A percentile compares a stretch with the other conserved stretches of the same genome.
Conservation (phyloP, 257 asterid species). For the Ocimum tenuiflorum region DNA sequence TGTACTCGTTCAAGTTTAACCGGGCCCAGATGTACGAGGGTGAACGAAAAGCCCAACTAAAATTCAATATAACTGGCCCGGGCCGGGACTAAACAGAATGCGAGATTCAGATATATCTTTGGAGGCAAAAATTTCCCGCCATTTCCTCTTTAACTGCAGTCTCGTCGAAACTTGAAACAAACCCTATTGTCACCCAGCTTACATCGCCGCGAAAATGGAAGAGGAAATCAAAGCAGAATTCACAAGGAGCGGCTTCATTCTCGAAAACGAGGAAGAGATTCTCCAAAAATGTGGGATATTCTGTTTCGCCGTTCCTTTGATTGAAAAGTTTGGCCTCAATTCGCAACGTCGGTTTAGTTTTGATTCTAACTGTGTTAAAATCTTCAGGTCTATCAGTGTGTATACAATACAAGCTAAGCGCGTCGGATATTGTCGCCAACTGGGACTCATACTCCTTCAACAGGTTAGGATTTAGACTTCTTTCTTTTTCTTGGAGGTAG, state of each 20-base stretch:
- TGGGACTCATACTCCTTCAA: slow-evolving; percentile 82
- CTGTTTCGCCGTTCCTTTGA: slow-evolving; percentile 1
- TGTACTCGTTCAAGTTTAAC: too few relatives aligned
- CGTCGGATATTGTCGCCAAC: slow-evolving; percentile 82
- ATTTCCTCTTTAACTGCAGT: slow-evolving; percentile 8
- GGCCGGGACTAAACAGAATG: too few relatives aligned
- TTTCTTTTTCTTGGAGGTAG: neutral
- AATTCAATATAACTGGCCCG: neutral
- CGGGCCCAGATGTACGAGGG: too few relatives aligned
- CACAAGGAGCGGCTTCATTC: slow-evolving; percentile 38
- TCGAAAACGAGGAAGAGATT: slow-evolving; percentile 67
- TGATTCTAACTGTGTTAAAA: neutral
- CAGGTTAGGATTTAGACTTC: slow-evolving; percentile 37
- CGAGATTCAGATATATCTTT: neutral
- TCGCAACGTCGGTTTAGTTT: neutral
- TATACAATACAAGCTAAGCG: slow-evolving; percentile 70
- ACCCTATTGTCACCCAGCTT: slow-evolving; percentile 29
- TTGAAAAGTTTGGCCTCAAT: neutral
- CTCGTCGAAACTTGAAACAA: slow-evolving; percentile 1
- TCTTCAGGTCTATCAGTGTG: slow-evolving; percentile 68
- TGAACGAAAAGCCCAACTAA: too few relatives aligned
- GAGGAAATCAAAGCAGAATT: slow-evolving; percentile 79
- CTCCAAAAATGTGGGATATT: slow-evolving; percentile 58
- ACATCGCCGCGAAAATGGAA: slow-evolving; percentile 50
- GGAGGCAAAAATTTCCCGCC: slow-evolving; percentile 58